Evolutionary conservation across 2,329 filamentous ascomycete species (phyloP).

Genomic region (Nothopassalora personata): DNA sequence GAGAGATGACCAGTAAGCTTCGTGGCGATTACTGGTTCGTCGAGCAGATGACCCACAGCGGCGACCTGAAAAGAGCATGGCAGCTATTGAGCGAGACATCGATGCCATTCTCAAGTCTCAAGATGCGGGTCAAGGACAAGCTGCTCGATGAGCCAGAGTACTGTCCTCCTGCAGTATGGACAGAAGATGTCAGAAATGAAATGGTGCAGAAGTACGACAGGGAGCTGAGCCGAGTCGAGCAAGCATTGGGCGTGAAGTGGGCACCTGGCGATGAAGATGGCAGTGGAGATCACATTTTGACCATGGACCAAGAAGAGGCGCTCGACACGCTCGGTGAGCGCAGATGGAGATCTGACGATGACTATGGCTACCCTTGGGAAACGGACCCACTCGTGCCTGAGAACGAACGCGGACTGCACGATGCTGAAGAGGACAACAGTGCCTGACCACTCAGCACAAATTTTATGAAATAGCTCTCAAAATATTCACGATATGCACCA

Average conservation of each 20-base stretch:
- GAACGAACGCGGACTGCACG: conserved; percentile 20
- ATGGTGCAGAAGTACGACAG: conserved; percentile 28
- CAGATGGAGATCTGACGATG: conserved; percentile 22
- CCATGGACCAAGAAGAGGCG: conserved; percentile 25
- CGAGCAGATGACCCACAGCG: conserved; percentile 30
- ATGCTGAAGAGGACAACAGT: conserved; percentile 17
- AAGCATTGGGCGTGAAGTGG: conserved; percentile 31
- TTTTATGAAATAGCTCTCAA: not conserved
- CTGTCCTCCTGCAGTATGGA: conserved; percentile 18
- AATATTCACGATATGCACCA: not conserved
- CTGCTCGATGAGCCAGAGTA: conserved; percentile 28
- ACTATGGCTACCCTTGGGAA: conserved; percentile 30
- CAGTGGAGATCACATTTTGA: conserved; percentile 24
- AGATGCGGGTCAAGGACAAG: conserved; percentile 15
- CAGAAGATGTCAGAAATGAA: conserved; percentile 23
- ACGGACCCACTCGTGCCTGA: conserved; percentile 11
- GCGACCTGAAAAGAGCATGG: conserved; percentile 30
- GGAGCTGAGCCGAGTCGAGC: conserved; percentile 30
- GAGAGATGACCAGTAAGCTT: conserved; percentile 20
- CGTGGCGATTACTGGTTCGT: conserved; percentile 34
- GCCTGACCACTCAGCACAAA: not conserved
- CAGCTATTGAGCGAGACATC: conserved; percentile 24
- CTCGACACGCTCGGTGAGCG: conserved; percentile 26
- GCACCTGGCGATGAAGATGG: conserved; percentile 10
- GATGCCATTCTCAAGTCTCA: conserved; percentile 21